phyloP scores from a whole-genome alignment of 208 protist genomes.

The Trypanosoma scelopori region DNA sequence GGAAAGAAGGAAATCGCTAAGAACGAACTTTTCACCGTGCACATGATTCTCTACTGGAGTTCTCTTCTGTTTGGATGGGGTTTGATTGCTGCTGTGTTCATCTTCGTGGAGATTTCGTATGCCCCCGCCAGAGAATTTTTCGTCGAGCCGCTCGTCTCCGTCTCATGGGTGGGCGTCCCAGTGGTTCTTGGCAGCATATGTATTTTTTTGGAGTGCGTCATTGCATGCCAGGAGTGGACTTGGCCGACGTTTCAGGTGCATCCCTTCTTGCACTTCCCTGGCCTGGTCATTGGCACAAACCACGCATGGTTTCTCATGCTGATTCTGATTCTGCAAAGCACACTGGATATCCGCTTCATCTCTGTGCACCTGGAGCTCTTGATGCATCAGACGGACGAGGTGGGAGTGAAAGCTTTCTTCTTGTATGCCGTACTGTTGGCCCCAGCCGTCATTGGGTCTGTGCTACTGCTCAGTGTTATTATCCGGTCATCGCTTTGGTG shows the following conservation, averaged over 20 bases:
- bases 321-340: conserved; percentile 23
- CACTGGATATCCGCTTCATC: conserved; percentile 34
- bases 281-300: conserved; percentile 28
- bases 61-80: conserved; percentile 31
- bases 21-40: conserved; percentile 4
- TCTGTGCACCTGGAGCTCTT: conserved; percentile 26
- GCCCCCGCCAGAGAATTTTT: conserved; percentile 8
- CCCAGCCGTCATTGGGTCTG: conserved; percentile 8
- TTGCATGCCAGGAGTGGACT: conserved; percentile 44
- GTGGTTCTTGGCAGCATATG: conserved; percentile 25
- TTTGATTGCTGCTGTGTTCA: conserved; percentile 29
- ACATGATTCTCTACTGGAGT: conserved; percentile 33
- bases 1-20: conserved; percentile 1
- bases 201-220: conserved; percentile 35
- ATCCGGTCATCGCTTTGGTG: conserved; percentile 23
- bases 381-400: background rate
- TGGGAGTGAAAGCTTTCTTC: background rate
- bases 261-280: conserved; percentile 35
- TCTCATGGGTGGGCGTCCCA: conserved; percentile 2
- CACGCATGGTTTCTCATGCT: conserved; percentile 36
- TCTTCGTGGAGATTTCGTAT: conserved; percentile 17
- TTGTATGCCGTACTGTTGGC: background rate
- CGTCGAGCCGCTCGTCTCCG: conserved; percentile 7
- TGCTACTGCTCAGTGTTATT: background rate
- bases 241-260: conserved; percentile 45